A percentile compares a stretch with the other conserved stretches of the same genome.
Conservation (phyloP, 1,284 basidiomycete genomes). For the Ceratobasidium sp. region DNA sequence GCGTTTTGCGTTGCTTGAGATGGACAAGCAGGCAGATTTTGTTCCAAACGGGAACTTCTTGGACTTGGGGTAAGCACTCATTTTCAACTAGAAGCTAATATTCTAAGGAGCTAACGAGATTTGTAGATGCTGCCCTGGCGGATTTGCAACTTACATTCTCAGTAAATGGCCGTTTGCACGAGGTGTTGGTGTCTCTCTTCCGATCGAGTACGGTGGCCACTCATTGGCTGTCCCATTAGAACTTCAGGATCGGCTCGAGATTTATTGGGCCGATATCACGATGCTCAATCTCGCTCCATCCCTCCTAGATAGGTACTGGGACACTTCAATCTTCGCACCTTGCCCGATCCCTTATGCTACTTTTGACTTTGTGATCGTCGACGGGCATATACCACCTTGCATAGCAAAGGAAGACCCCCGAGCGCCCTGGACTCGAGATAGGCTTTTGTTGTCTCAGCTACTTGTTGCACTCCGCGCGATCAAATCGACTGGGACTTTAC, state of each 20-base stretch:
- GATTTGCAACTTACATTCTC: constrained; percentile 43
- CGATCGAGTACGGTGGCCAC: constrained; percentile 45
- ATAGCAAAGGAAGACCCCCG: constrained; percentile 31
- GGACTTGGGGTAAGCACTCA: constrained; percentile 40
- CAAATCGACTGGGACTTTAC: constrained; percentile 55
- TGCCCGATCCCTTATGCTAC: constrained; percentile 41
- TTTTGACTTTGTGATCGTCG: constrained; percentile 58
- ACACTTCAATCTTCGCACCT: constrained; percentile 36
- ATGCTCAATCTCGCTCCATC: constrained; percentile 43
- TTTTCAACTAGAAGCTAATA: neutral
- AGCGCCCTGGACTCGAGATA: constrained; percentile 51
- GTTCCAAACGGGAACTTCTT: constrained; percentile 37
- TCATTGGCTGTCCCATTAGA: constrained; percentile 27
- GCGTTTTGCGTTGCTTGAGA: constrained; percentile 31
- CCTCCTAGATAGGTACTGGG: constrained; percentile 28
- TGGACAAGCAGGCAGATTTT: constrained; percentile 32
- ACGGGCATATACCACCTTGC: constrained; percentile 56
- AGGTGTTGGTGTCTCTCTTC: constrained; percentile 45
- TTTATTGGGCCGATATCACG: constrained; percentile 43
- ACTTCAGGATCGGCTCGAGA: constrained; percentile 31
- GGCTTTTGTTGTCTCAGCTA: constrained; percentile 57
- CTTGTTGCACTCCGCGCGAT: constrained; percentile 57
- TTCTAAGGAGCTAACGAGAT: neutral
- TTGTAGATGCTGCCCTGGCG: constrained; percentile 45
- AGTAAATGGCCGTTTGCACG: constrained; percentile 33